phyloP scores from a whole-genome alignment of 345 rosid species.

The Brassica carinata region DNA sequence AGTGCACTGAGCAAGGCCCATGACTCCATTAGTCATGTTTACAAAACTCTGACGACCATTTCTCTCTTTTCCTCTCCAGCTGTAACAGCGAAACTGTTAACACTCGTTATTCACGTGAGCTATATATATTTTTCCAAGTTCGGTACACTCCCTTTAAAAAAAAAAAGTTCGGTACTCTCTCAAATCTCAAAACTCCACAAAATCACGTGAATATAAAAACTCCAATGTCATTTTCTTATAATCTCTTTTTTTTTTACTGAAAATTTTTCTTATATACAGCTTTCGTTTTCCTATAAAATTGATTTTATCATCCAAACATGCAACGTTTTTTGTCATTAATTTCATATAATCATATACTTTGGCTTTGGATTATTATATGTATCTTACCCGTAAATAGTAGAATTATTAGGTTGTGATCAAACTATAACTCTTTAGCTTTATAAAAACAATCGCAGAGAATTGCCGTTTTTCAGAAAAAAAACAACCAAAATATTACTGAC shows the following conservation, averaged over 20 bases:
- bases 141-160: neutral
- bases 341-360: neutral
- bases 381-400: neutral
- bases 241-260: neutral
- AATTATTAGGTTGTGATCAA: neutral
- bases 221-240: neutral
- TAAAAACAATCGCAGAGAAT: no score
- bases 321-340: neutral
- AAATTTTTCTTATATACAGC: neutral
- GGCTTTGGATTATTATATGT: neutral
- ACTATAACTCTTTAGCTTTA: neutral
- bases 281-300: neutral
- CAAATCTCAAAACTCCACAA: neutral
- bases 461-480: no score
- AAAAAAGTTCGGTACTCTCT: neutral
- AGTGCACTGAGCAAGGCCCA: neutral
- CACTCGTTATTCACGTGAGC: slow-evolving; percentile 29
- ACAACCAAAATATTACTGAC: no score
- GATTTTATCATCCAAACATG: neutral
- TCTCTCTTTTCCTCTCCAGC: neutral
- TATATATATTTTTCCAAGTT: neutral
- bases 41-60: neutral
- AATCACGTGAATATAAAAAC: neutral
- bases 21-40: neutral
- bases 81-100: neutral